Base-by-base conservation (phyloP, 2,329 filamentous ascomycete species). In the Grosmannia penicillata region DNA sequence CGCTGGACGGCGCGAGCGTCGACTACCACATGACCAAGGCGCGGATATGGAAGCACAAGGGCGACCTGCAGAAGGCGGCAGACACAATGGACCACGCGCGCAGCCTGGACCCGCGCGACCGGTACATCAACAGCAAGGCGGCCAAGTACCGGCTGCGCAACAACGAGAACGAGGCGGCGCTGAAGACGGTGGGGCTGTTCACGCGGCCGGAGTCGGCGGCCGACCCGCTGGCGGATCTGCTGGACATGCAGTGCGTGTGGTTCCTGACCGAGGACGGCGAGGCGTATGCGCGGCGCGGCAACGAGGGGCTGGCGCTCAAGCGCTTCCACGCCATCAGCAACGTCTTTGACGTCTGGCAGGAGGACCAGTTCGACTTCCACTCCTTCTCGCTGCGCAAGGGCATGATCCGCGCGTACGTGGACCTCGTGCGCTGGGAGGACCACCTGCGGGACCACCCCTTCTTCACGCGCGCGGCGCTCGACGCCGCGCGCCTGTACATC, bases 161-260 rank as follows among this genome's bases (percentile, higher is more conserved):
- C 59, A 76, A 95, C 56, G 77, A 95, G 54, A 91, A 84, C 52
- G 83, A 93, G 37, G 77, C 77, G 49, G 89, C 83, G 0, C 63
- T 96, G 38, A 75, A 83, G 50, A 94, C 85, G 0, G 86, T 96
- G 68, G 83, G 85, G 45, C 73, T 95, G 47, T 98, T 98, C 60
- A 98, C 93, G 0, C 72, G 89, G 38, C 87, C 87, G 37, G 91
- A 98, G 53, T 82, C 85, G 4, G 72, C 80, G 11, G 86, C 85
- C 6, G 91, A 91, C 2, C 83, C 93, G 5, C 65, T 98, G 29
- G 82, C 81, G 34, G 91, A 98, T 57, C 72, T 98, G 26, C 72
- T 93, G 47, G 91, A 98, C 51, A 98, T 98, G 91, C 91, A 98
- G 61, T 95, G 87, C 56, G 75, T 96, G 49, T 98, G 91, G 93